Evolutionary conservation across 2,329 filamentous ascomycete genomes (phyloP), one percentile per base, ranked within the genome.

Genomic region (Neonectria neomacrospora): DNA sequence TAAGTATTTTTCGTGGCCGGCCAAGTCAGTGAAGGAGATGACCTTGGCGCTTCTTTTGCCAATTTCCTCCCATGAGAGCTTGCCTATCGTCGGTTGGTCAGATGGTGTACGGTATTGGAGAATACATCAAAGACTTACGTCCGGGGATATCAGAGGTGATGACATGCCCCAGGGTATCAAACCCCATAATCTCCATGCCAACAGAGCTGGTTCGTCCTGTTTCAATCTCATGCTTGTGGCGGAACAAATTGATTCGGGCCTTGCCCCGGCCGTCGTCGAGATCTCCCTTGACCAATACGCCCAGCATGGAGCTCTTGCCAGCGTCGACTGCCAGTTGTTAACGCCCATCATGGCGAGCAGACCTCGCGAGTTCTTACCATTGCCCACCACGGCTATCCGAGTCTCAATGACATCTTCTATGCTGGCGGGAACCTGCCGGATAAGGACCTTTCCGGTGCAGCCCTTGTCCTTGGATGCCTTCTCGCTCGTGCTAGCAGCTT

Each of bases 101-200:
- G 70, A 23, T n/a, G 26, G 59, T 41, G 12, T 22, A 6, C 9
- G n/a, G 9, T 12, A 16, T 11, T 3, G n/a, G 7, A 23, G 9
- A 10, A 8, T 26, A 18, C 32, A 3, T 9, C 7, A 5, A n/a
- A 51, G 22, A 77, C 80, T 91, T 93, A 77, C 96, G 88, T 1
- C 94, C 95, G 2, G 94, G 92, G 0, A 90, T 91, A 62, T 91
- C 91, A 41, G 92, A 95, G 16, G 89, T 88, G 16, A 98, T 87
- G 28, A 97, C 91, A 26, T 94, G 88, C 28, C 96, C 95, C 58
- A 87, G 86, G 54, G 91, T 93, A 78, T 98, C 94, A 72, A 97
- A 99, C 2, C 96, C 96, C 91, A 98, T 94, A 65, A 98, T 98
- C 78, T 99, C 96, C 94, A 98, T 96, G 44, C 96, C 95, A 0